Evolutionary conservation across 192 early-diverging fungal species (phyloP), one percentile per base, ranked within the genome.

Genomic region (Coemansia sp.): DNA sequence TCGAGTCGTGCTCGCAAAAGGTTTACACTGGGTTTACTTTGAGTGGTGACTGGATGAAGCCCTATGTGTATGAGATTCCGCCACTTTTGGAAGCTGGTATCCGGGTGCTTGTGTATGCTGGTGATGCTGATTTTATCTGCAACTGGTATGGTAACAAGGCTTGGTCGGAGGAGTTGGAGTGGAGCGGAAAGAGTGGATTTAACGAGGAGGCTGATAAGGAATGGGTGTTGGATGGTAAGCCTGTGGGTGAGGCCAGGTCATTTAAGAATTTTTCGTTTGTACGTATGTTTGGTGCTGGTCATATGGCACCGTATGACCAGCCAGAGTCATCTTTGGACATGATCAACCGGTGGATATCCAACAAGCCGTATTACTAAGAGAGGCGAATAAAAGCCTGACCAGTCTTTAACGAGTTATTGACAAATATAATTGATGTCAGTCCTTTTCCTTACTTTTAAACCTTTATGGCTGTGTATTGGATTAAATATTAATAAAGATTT

Each of bases 281-380:
- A 47, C 82, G 85, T 17, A 81, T 91, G 11, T 93, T 83, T 72
- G 87, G 83, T 49, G 92, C 88, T 36, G 92, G 95, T 3, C 90
- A 93, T 43, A 93, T 93, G 90, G 81, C 81, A 11, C 95, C 95
- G n/a, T 92, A 93, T 60, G 95, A 97, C 70, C 88, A 94, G 78
- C 89, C 91, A 41, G 80, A 77, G 50, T 81, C 79, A 60, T 79
- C 83, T 33, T 66, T 86, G 23, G 92, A 92, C 73, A 87, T 97
- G 81, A 81, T 97, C 54, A 93, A 91, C 77, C 71, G 72, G 41
- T 97, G 92, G 92, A 57, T 93, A 13, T 18, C 53, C 0, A 62
- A 61, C 45, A 61, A 69, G 55, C 19, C 66, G 14, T 77, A 69
- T 51, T 51, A 57, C 49, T 72, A 56, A 23, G n/a, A n/a, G n/a